These are phyloP conservation scores for Teratosphaeria gauchensis DNA, from an alignment of 2,329 filamentous ascomycete genomes.

Conservation along the genomic window DNA sequence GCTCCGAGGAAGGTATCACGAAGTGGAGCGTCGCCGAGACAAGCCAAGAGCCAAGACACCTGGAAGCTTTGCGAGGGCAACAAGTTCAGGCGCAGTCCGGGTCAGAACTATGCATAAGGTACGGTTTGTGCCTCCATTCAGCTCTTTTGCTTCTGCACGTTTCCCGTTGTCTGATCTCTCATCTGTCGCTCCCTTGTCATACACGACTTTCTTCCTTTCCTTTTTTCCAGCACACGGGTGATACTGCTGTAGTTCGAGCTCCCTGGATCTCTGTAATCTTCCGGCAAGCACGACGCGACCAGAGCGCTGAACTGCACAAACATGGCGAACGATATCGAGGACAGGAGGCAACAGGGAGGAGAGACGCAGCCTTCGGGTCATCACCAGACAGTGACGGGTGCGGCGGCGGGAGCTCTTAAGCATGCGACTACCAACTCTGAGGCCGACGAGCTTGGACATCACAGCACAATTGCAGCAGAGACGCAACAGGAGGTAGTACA, in stretches of 20 bases:
- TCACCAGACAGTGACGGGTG: slow-evolving; percentile 1
- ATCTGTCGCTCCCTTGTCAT: neutral
- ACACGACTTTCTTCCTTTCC: neutral
- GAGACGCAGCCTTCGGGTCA: neutral
- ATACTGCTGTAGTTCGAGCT: neutral
- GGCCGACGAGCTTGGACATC: neutral
- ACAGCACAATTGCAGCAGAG: neutral
- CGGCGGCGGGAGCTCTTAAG: neutral
- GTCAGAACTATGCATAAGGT: neutral
- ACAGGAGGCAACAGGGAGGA: neutral
- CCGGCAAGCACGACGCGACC: neutral
- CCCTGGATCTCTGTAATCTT: neutral
- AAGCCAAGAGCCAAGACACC: neutral
- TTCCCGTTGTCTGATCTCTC: neutral
- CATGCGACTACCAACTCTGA: neutral
- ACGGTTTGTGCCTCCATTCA: neutral
- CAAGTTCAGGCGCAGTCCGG: neutral
- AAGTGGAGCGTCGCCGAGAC: neutral
- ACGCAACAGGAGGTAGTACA: slow-evolving; percentile 2
- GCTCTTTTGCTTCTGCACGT: neutral
- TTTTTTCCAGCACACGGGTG: neutral
- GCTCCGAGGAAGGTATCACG: neutral
- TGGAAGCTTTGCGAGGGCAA: neutral
- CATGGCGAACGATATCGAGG: neutral
- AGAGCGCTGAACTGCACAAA: neutral